Percentiles rank a stretch among this genome's conserved stretches.
These are phyloP conservation scores for Boletus sp. DNA, from an alignment of 768 basidiomycete genomes.

Conservation along the genomic window DNA sequence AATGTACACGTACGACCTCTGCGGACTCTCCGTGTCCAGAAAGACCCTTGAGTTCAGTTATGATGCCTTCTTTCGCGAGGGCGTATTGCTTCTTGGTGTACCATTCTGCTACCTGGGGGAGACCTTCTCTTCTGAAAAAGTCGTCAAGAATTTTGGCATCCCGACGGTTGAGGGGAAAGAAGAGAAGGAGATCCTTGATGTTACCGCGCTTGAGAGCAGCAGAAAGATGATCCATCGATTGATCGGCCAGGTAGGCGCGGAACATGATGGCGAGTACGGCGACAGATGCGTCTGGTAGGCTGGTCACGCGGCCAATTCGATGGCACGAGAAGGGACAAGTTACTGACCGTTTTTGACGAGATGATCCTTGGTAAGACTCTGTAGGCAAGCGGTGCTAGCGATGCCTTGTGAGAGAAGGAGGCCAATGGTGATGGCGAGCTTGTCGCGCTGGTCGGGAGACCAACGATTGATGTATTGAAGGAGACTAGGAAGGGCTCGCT, in stretches of 20 bases:
- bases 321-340: slow-evolving; percentile 3
- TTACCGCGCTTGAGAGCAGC: slow-evolving; percentile 77
- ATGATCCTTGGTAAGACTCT: slow-evolving; percentile 87
- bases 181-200: slow-evolving; percentile 78
- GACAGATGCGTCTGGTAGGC: slow-evolving; percentile 64
- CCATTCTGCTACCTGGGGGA: slow-evolving; percentile 86
- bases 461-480: slow-evolving; percentile 90
- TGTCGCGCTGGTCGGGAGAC: slow-evolving; percentile 72
- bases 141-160: slow-evolving; percentile 72
- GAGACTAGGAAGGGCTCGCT: slow-evolving; percentile 72
- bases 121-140: slow-evolving; percentile 78
- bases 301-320: slow-evolving; percentile 9
- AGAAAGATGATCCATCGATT: slow-evolving; percentile 88
- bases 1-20: slow-evolving; percentile 53
- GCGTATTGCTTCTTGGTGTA: slow-evolving; percentile 88
- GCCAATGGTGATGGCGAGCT: slow-evolving; percentile 77
- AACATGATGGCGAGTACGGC: slow-evolving; percentile 75
- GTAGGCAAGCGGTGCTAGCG: slow-evolving; percentile 71
- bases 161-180: slow-evolving; percentile 86
- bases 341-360: slow-evolving; percentile 85
- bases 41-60: slow-evolving; percentile 65
- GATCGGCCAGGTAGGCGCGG: slow-evolving; percentile 75
- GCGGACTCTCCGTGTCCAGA: slow-evolving; percentile 65
- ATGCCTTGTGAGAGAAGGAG: slow-evolving; percentile 83
- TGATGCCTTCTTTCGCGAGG: slow-evolving; percentile 73